Base-by-base conservation (phyloP, 768 basidiomycete genomes). In the Mycena latifolia region DNA sequence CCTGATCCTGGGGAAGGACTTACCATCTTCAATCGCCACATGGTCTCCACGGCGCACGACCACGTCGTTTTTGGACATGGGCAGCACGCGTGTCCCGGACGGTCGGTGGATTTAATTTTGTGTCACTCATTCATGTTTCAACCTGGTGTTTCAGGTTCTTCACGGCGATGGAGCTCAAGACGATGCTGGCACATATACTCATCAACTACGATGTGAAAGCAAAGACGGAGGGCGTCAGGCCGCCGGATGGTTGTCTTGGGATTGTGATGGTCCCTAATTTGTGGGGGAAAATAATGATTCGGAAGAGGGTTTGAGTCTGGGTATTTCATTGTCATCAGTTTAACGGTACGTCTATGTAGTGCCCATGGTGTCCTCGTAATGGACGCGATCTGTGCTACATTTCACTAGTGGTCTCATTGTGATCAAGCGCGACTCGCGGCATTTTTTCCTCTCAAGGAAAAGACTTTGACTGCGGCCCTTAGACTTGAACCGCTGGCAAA, bases 41-140 rank as follows among this genome's bases (percentile, higher is more conserved):
- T 39, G 39, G 39, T 39, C 14, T 11, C 39, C 11, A 39, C 39
- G 9, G 39, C 11, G 39, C 17, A 4, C 7, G 41, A 43, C 41
- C 41, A 43, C 20, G 41, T 43, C 41, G 20, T 11, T 7, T 43
- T 43, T 11, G 41, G 63, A 3, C 41, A 41, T 18, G 63, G 63
- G 22, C 41, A 63, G 25, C 46, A 52, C 37, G 55, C 51, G 14
- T 65, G 37, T 55, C 41, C 41, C 4, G 41, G 41, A 5, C 41
- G 41, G 41, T n/a, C n/a, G n/a, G n/a, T n/a, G n/a, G n/a, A 35
- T 6, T 7, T 14, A 14, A n/a, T n/a, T n/a, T n/a, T 35, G 33
- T 6, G 8, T 35, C 14, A 35, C 14, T 35, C 14, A 14, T 35
- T 35, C 33, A 14, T 7, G 33, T 14, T 7, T 6, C n/a, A n/a